Percentiles rank a stretch among this genome's conserved stretches.
These are phyloP conservation scores for Phaffia australis DNA, from an alignment of 768 basidiomycete genomes.

Conservation along the genomic window DNA sequence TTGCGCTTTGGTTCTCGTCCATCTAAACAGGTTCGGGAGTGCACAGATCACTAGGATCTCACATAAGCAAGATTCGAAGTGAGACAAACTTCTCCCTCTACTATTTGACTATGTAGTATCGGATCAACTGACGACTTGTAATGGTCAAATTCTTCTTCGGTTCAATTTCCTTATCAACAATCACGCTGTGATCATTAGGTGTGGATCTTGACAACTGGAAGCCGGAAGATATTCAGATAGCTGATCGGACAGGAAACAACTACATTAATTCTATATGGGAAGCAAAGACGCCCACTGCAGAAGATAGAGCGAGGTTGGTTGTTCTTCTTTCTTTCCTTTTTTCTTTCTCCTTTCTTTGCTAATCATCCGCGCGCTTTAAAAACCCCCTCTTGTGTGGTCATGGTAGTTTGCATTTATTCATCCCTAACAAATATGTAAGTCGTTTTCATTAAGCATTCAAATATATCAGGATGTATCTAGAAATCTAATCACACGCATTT, in stretches of 20 bases:
- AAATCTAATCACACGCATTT: too few relatives aligned
- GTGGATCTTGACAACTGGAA: slow-evolving; percentile 26
- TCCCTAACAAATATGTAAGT: too few relatives aligned
- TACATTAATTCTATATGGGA: slow-evolving; percentile 23
- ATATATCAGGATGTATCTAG: too few relatives aligned
- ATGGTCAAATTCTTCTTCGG: not conserved
- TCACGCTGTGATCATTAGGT: not conserved
- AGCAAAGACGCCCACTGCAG: not conserved
- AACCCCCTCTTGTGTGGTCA: too few relatives aligned
- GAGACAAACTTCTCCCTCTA: not conserved
- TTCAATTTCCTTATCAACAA: not conserved
- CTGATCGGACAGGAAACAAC: slow-evolving; percentile 13
- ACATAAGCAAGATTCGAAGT: slow-evolving; percentile 24
- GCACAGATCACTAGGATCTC: slow-evolving; percentile 16
- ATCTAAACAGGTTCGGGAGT: not conserved
- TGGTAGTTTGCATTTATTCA: too few relatives aligned
- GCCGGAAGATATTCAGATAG: slow-evolving; percentile 5
- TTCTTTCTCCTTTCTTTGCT: not conserved
- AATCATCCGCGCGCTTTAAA: too few relatives aligned
- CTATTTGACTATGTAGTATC: not conserved
- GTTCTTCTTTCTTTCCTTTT: too few relatives aligned
- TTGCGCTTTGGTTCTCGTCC: not conserved
- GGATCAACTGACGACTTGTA: too few relatives aligned
- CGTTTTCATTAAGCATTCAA: too few relatives aligned
- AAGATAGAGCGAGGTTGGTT: slow-evolving; percentile 11